Evolutionary conservation across 257 asterid genomes (phyloP).

Genomic region (Mentha longifolia): DNA sequence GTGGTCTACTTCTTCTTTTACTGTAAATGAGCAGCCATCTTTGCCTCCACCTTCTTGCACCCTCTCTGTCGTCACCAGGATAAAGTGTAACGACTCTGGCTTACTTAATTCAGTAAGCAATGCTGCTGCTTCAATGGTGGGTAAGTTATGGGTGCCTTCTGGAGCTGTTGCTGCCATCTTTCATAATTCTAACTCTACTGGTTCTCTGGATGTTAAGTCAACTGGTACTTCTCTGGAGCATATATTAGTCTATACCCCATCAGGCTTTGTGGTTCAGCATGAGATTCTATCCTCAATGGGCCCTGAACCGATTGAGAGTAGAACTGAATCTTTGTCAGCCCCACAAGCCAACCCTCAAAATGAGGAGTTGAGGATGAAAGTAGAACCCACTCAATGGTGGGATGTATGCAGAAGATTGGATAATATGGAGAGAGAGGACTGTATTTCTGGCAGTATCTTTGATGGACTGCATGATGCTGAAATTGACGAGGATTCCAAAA

Average conservation of each 20-base stretch:
- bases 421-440: constrained; percentile 65
- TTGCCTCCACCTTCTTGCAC: constrained; percentile 62
- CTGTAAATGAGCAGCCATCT: constrained; percentile 51
- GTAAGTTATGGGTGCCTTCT: constrained; percentile 59
- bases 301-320: constrained; percentile 44
- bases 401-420: constrained; percentile 81
- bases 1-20: constrained; percentile 67
- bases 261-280: constrained; percentile 74
- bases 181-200: constrained; percentile 53
- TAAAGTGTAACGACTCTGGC: constrained; percentile 60
- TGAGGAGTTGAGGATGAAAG: constrained; percentile 66
- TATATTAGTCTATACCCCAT: constrained; percentile 66
- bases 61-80: constrained; percentile 57
- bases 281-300: constrained; percentile 53
- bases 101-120: constrained; percentile 62
- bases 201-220: constrained; percentile 47
- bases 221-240: constrained; percentile 52
- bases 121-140: constrained; percentile 69
- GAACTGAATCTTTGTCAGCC: constrained; percentile 43
- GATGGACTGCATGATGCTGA: constrained; percentile 47
- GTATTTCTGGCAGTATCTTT: constrained; percentile 50
- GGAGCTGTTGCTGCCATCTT: constrained; percentile 72
- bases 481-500: constrained; percentile 44
- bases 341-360: constrained; percentile 48
- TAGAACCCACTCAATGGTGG: constrained; percentile 79